Evolutionary conservation across 805 yeast species (phyloP), one percentile per base, ranked within the genome.

Genomic region (Candida takata): DNA sequence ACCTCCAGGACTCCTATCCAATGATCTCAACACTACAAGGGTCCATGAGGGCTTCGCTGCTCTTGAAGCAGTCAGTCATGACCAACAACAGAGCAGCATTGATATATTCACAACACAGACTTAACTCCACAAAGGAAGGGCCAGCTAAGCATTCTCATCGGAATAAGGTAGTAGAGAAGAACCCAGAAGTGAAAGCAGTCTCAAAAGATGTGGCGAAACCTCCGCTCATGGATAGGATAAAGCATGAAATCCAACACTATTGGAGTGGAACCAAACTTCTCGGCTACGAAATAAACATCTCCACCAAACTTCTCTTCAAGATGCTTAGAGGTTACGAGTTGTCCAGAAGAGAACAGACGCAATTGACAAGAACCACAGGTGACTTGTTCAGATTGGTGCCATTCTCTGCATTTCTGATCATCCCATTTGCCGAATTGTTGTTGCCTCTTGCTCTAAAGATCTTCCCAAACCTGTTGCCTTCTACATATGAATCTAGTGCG

Each of bases 201-300:
- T 36, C 41, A 3, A 30, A 35, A 31, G 39, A 26, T 77, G 42
- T 28, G 4, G 38, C 40, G 18, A 81, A 82, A 51, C 60, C 62
- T 27, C 62, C 86, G 1, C 29, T 84, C n/a, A 80, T 88, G 95
- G 80, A 78, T 29, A 80, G 77, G 55, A 78, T 90, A 39, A 90
- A 87, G 57, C 90, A 84, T 52, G 97, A 84, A 59, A 85, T 82
- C 5, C 74, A 75, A 34, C 98, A 90, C 60, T 88, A 87, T 60
- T 85, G 96, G 95, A 84, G 79, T 53, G 98, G 98, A 36, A 88
- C 98, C 15, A 90, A 88, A 62, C 72, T 92, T 37, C 66, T 90
- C 31, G 97, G 97, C 3, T 75, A 84, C 51, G 98, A 92, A 62
- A 72, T 87, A 34, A 82, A 77, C 57, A 81, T 92, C 29, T 83